These are phyloP conservation scores for Claviceps quebecensis DNA, from an alignment of 2,329 filamentous ascomycete genomes.

Conservation along the genomic window DNA sequence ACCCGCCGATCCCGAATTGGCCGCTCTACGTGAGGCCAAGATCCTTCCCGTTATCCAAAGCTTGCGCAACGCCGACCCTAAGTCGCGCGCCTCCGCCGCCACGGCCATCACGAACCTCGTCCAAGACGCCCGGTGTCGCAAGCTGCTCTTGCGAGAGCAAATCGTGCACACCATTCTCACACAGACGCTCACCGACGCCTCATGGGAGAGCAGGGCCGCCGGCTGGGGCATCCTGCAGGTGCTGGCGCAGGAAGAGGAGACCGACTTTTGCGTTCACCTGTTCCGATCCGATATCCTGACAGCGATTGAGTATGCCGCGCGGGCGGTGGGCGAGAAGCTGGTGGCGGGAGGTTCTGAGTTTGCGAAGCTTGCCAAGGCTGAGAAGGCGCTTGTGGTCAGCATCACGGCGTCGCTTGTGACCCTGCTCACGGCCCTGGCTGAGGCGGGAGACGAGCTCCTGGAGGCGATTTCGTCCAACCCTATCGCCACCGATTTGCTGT, in stretches of 20 bases:
- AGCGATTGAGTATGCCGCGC: slow-evolving; percentile 42
- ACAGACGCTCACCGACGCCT: slow-evolving; percentile 49
- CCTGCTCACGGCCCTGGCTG: slow-evolving; percentile 38
- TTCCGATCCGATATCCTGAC: slow-evolving; percentile 48
- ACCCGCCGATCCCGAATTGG: slow-evolving; percentile 48
- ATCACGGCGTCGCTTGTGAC: slow-evolving; percentile 39
- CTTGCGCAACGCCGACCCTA: slow-evolving; percentile 43
- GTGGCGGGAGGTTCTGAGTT: slow-evolving; percentile 27
- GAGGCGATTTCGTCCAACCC: slow-evolving; percentile 36
- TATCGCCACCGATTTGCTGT: slow-evolving; percentile 38
- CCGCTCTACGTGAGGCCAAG: slow-evolving; percentile 46
- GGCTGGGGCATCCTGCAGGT: slow-evolving; percentile 54
- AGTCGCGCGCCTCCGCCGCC: slow-evolving; percentile 45
- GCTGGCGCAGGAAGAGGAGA: slow-evolving; percentile 48
- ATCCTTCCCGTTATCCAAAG: slow-evolving; percentile 50
- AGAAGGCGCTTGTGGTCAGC: slow-evolving; percentile 39
- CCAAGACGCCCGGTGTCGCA: slow-evolving; percentile 46
- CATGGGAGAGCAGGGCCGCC: slow-evolving; percentile 47
- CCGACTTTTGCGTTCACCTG: slow-evolving; percentile 52
- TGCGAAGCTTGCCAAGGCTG: slow-evolving; percentile 34
- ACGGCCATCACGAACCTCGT: slow-evolving; percentile 47
- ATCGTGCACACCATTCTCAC: slow-evolving; percentile 49
- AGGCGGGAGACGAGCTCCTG: slow-evolving; percentile 47
- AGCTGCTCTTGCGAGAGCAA: slow-evolving; percentile 51
- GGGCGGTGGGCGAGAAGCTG: slow-evolving; percentile 32